These are phyloP conservation scores for Starmerella vaccinii DNA, from an alignment of 805 yeast genomes.

Conservation along the genomic window DNA sequence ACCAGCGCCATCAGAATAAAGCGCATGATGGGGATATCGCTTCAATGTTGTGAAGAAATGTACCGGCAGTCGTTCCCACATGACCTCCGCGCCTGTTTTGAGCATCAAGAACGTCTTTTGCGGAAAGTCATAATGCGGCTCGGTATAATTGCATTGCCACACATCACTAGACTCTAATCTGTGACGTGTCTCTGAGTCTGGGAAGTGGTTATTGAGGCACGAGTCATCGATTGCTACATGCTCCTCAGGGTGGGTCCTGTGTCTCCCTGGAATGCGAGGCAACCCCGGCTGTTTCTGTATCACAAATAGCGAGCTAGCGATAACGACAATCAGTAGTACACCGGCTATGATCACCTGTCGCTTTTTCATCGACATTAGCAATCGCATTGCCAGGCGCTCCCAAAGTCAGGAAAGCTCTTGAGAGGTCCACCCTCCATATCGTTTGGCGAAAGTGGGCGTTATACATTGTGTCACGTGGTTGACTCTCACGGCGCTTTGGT, in stretches of 20 bases:
- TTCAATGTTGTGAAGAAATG: constrained; percentile 31
- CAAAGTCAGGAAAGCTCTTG: background rate
- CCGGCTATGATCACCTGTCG: background rate
- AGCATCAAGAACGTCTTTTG: constrained; percentile 5
- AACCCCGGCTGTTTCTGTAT: background rate
- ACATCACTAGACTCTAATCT: background rate
- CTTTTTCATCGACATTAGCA: background rate
- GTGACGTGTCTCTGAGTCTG: background rate
- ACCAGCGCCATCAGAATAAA: constrained; percentile 31
- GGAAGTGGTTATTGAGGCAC: background rate
- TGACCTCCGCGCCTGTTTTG: background rate
- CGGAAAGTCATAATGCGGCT: constrained; percentile 4
- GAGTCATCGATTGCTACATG: background rate
- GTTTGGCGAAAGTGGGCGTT: too few relatives aligned
- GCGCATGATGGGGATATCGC: constrained; percentile 27
- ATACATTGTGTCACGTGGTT: too few relatives aligned
- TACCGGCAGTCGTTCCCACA: constrained; percentile 26
- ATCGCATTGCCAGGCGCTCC: background rate
- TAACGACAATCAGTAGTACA: background rate
- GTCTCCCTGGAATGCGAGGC: background rate
- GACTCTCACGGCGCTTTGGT: too few relatives aligned
- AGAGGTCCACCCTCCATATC: too few relatives aligned
- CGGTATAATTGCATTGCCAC: background rate
- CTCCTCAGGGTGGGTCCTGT: background rate
- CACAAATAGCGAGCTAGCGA: background rate